These are phyloP conservation scores for Lactifluus piperatus DNA, from an alignment of 768 basidiomycete species.

Conservation along the genomic window DNA sequence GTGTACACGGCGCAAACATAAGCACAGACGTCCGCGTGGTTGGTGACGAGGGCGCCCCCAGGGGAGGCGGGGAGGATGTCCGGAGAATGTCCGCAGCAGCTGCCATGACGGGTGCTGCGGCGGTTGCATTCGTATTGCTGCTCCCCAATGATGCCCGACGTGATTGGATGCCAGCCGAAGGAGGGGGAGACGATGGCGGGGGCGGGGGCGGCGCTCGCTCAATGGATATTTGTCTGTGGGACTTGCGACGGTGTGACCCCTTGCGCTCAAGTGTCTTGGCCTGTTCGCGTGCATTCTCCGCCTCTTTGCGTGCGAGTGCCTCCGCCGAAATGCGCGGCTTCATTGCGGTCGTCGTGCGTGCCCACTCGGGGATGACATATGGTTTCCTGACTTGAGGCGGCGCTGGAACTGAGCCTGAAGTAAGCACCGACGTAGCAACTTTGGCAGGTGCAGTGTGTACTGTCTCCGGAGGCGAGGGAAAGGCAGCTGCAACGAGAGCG, in stretches of 20 bases:
- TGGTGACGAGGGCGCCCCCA: not conserved
- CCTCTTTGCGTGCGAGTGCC: conserved; percentile 21
- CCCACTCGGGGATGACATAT: conserved; percentile 64
- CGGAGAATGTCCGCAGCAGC: conserved; percentile 6
- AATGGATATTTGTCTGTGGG: not conserved
- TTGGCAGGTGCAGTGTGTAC: not conserved
- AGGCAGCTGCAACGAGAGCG: conserved; percentile 15
- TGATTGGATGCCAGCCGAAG: not conserved
- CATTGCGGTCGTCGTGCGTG: conserved; percentile 55
- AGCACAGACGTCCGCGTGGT: not conserved
- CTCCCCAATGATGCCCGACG: not conserved
- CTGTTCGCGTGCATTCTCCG: conserved; percentile 7
- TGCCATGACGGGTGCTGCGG: conserved; percentile 7
- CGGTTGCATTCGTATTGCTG: not conserved
- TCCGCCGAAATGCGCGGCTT: conserved; percentile 60
- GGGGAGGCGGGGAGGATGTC: conserved; percentile 6
- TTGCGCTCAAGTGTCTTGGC: conserved; percentile 11
- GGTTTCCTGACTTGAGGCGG: conserved; percentile 28
- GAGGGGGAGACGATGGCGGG: too few species aligned
- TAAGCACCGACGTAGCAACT: too few species aligned
- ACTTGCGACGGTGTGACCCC: not conserved
- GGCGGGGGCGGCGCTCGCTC: too few species aligned
- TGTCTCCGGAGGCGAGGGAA: conserved; percentile 10
- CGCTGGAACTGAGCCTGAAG: conserved; percentile 9
- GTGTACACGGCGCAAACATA: conserved; percentile 10